These are phyloP conservation scores for Plasmopara muralis DNA, from an alignment of 352 stramenopile species.

Conservation along the genomic window DNA sequence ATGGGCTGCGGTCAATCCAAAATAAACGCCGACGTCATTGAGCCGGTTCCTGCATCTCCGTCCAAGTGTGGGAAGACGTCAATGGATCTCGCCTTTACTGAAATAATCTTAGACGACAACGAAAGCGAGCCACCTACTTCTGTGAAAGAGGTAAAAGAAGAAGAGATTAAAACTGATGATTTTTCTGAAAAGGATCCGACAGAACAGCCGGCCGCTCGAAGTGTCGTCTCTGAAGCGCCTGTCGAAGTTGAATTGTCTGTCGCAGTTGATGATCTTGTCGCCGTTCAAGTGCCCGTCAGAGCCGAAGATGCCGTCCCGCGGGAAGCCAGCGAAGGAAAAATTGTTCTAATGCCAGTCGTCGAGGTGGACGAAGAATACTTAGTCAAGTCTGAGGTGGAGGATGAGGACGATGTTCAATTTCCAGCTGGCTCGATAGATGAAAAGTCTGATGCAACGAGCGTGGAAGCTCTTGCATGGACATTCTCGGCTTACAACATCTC, in stretches of 20 bases:
- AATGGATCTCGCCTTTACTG: slow-evolving; percentile 23
- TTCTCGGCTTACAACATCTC: slow-evolving; percentile 34
- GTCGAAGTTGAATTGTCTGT: neutral
- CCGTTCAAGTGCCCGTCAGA: slow-evolving; percentile 2
- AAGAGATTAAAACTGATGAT: slow-evolving; percentile 7
- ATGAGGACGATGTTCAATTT: slow-evolving; percentile 11
- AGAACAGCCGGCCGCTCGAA: slow-evolving; percentile 5
- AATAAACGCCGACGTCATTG: slow-evolving; percentile 39
- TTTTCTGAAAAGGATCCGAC: slow-evolving; percentile 5
- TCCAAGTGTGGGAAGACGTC: slow-evolving; percentile 24
- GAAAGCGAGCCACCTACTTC: slow-evolving; percentile 15
- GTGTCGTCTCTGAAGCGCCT: neutral
- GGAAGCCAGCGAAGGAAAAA: slow-evolving; percentile 8
- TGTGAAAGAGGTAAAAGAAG: slow-evolving; percentile 12
- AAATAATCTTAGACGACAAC: slow-evolving; percentile 26
- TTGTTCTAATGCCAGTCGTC: slow-evolving; percentile 5
- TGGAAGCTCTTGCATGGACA: slow-evolving; percentile 15
- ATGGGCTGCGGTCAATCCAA: slow-evolving; percentile 71
- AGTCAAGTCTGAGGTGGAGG: slow-evolving; percentile 11
- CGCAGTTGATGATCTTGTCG: neutral
- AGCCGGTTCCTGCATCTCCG: slow-evolving; percentile 20
- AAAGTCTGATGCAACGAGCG: slow-evolving; percentile 13
- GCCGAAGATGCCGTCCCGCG: neutral
- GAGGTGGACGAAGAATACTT: slow-evolving; percentile 7
- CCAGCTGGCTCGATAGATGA: slow-evolving; percentile 4